Evolutionary conservation across 306 rosid species (phyloP).

Genomic region (Canavalia ensiformis): DNA sequence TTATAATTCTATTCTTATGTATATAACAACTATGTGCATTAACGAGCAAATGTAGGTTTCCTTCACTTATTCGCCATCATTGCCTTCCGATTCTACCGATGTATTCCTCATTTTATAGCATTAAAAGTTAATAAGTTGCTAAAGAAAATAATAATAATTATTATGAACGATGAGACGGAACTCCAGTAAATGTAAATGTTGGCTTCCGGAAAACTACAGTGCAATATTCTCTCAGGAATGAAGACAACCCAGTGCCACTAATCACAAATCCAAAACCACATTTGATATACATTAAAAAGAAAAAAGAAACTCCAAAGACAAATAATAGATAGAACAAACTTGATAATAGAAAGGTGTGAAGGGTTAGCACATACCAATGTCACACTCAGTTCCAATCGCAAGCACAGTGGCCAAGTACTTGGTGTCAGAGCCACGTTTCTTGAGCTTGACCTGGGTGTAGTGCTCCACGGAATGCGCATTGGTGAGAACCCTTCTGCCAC

Average conservation of each 20-base stretch:
- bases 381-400: constrained; percentile 98
- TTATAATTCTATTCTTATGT: not conserved
- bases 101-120: not conserved
- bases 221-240: not conserved
- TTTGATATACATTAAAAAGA: not conserved
- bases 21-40: not conserved
- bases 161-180: too few species aligned
- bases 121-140: constrained; percentile 18
- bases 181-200: not conserved
- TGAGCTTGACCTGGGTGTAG: constrained; percentile 91
- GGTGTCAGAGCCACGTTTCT: constrained; percentile 96
- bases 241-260: constrained; percentile 6
- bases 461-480: constrained; percentile 98
- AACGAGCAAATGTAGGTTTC: not conserved
- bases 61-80: not conserved
- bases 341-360: not conserved
- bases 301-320: not conserved
- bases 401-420: constrained; percentile 95
- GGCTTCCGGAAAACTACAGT: not conserved
- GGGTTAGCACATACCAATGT: constrained; percentile 59
- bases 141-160: not conserved
- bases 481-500: constrained; percentile 85
- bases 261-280: not conserved
- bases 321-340: constrained; percentile 1
- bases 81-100: not conserved